Percentiles rank a stretch among this genome's conserved stretches.
phyloP scores from a whole-genome alignment of 2,329 filamentous ascomycete genomes.

The Fusarium brachygibbosum region DNA sequence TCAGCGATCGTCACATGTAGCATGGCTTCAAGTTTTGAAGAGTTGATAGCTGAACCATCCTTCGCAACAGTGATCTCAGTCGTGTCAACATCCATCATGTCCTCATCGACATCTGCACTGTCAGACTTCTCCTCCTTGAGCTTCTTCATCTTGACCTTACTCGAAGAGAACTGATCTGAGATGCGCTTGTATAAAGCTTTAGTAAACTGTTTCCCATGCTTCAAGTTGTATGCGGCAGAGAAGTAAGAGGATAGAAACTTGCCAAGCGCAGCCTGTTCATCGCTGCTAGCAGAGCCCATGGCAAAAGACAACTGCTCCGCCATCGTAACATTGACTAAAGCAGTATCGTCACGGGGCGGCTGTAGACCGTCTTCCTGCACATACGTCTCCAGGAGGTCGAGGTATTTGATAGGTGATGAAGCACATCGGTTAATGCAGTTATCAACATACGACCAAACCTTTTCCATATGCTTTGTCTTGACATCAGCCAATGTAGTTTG shows the following conservation, averaged over 20 bases:
- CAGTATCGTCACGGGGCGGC: slow-evolving; percentile 53
- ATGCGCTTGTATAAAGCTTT: slow-evolving; percentile 51
- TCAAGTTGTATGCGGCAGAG: slow-evolving; percentile 64
- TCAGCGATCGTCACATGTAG: slow-evolving; percentile 64
- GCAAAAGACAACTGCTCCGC: slow-evolving; percentile 84
- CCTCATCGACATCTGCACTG: slow-evolving; percentile 33
- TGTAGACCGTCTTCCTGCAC: slow-evolving; percentile 49
- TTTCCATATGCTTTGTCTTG: slow-evolving; percentile 51
- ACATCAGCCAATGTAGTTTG: slow-evolving; percentile 41
- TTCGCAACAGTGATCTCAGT: slow-evolving; percentile 4
- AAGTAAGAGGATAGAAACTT: slow-evolving; percentile 71
- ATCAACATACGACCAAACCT: slow-evolving; percentile 80
- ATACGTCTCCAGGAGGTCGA: slow-evolving; percentile 74
- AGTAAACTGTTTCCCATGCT: slow-evolving; percentile 56
- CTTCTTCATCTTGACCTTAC: slow-evolving; percentile 45
- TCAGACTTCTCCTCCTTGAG: slow-evolving; percentile 35
- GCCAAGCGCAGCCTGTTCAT: slow-evolving; percentile 63
- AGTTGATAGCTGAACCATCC: slow-evolving; percentile 47
- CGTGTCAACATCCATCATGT: slow-evolving; percentile 35
- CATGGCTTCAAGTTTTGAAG: slow-evolving; percentile 64
- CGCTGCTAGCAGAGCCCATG: slow-evolving; percentile 63
- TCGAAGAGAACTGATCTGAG: slow-evolving; percentile 49
- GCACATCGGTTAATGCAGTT: slow-evolving; percentile 84
- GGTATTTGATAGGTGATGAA: slow-evolving; percentile 83
- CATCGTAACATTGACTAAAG: slow-evolving; percentile 77